Conservation (phyloP, 208 protist species). For the Acanthamoeba royreba region DNA sequence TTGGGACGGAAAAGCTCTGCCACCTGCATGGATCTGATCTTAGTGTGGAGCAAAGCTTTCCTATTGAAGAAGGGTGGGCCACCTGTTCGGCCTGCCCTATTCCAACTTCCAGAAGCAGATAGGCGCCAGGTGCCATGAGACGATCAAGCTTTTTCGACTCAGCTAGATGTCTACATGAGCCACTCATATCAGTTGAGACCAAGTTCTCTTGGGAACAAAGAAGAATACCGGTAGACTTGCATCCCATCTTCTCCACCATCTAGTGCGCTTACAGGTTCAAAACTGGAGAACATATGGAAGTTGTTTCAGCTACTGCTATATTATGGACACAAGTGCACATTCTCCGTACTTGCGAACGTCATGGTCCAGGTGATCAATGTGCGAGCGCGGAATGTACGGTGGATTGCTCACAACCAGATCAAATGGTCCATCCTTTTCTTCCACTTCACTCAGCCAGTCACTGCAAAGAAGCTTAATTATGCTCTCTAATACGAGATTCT, state of each 20-base stretch:
- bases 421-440: not conserved
- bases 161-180: not conserved
- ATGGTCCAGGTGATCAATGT: not conserved
- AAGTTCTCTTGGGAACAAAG: not conserved
- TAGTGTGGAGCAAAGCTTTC: too few relatives aligned
- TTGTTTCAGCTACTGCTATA: not conserved
- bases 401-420: conserved; percentile 2
- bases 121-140: not conserved
- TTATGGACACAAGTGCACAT: too few relatives aligned
- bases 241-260: conserved; percentile 10
- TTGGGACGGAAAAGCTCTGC: not conserved
- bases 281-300: not conserved
- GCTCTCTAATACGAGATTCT: not conserved
- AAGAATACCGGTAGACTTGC: not conserved
- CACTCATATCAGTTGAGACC: not conserved
- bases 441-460: not conserved
- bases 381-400: not conserved
- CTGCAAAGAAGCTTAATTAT: not conserved
- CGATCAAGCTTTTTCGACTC: not conserved
- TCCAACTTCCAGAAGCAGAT: not conserved
- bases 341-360: not conserved
- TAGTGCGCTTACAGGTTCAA: not conserved
- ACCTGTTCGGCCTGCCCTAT: not conserved
- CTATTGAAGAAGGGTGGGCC: not conserved
- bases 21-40: not conserved